Conservation (phyloP, 73 alveolate species). For the Uronychia setigera region DNA sequence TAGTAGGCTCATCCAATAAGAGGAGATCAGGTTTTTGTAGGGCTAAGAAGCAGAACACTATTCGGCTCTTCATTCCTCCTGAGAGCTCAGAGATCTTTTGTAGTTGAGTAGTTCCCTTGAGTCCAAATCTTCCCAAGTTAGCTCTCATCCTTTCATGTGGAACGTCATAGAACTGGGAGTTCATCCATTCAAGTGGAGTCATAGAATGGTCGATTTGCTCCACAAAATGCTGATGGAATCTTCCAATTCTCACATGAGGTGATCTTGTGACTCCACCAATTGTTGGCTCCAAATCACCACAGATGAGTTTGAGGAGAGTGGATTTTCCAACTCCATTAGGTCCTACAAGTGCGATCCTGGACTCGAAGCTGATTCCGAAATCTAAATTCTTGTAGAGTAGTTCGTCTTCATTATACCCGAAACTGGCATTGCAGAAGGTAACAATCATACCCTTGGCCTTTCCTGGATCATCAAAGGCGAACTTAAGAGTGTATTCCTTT, state of each 20-base stretch:
- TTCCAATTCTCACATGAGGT: slow-evolving; percentile 90
- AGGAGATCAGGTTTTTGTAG: slow-evolving; percentile 96
- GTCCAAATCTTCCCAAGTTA: slow-evolving; percentile 81
- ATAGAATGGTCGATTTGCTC: slow-evolving; percentile 14
- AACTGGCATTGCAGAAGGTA: slow-evolving; percentile 16
- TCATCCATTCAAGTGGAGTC: slow-evolving; percentile 49
- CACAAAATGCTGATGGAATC: slow-evolving; percentile 82
- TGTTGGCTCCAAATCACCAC: slow-evolving; percentile 82
- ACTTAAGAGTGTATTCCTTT: not conserved
- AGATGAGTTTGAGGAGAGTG: slow-evolving; percentile 89
- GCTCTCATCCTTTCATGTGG: slow-evolving; percentile 85
- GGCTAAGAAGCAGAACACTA: slow-evolving; percentile 94
- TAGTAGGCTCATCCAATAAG: slow-evolving; percentile 98
- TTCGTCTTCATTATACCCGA: slow-evolving; percentile 6
- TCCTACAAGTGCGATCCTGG: slow-evolving; percentile 83
- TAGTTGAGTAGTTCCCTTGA: slow-evolving; percentile 75
- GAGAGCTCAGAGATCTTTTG: slow-evolving; percentile 76
- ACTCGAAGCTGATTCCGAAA: slow-evolving; percentile 16
- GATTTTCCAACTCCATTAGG: slow-evolving; percentile 99
- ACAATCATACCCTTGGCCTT: slow-evolving; percentile 10
- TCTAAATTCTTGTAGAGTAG: slow-evolving; percentile 16
- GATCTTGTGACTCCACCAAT: slow-evolving; percentile 84
- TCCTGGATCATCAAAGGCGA: slow-evolving; percentile 7
- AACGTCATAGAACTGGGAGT: slow-evolving; percentile 63
- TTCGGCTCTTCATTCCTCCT: slow-evolving; percentile 99